Conservation (phyloP, 139 green algal genomes). For the Deuterostichococcus epilithicus region DNA sequence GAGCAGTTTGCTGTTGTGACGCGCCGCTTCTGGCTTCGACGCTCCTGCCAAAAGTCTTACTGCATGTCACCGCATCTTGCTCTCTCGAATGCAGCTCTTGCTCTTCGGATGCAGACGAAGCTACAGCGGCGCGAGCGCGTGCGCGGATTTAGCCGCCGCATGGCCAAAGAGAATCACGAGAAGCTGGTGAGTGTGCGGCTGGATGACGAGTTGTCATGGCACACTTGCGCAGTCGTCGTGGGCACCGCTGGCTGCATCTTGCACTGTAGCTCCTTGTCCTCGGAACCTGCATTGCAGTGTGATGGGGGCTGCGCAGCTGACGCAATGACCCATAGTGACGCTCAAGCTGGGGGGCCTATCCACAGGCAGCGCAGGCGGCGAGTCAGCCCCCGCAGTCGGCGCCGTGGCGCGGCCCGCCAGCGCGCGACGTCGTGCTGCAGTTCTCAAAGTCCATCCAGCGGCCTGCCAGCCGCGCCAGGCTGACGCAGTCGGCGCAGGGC, state of each 20-base stretch:
- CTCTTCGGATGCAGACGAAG: too few species aligned
- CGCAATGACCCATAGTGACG: too few species aligned
- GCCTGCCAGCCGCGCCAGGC: conserved; percentile 11
- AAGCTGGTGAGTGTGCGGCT: background rate
- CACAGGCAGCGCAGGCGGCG: background rate
- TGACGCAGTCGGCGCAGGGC: background rate
- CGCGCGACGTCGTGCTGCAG: conserved; percentile 23
- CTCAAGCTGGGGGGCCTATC: background rate
- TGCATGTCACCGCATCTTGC: background rate
- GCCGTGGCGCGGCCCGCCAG: background rate
- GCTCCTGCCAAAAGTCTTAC: too few species aligned
- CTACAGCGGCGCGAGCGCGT: conserved; percentile 48
- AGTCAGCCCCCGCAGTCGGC: background rate
- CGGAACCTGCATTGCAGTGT: too few species aligned
- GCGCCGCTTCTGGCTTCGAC: background rate
- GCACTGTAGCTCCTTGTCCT: too few species aligned
- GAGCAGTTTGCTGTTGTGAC: too few species aligned
- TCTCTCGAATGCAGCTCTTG: too few species aligned
- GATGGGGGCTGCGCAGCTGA: too few species aligned
- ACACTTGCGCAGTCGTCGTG: too few species aligned
- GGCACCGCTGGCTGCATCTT: too few species aligned
- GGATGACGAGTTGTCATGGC: background rate
- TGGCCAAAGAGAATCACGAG: background rate
- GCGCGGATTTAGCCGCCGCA: conserved; percentile 36
- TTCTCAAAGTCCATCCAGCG: conserved; percentile 48